Evolutionary conservation across 805 yeast genomes (phyloP).

Genomic region (Blastobotrys muscicola): DNA sequence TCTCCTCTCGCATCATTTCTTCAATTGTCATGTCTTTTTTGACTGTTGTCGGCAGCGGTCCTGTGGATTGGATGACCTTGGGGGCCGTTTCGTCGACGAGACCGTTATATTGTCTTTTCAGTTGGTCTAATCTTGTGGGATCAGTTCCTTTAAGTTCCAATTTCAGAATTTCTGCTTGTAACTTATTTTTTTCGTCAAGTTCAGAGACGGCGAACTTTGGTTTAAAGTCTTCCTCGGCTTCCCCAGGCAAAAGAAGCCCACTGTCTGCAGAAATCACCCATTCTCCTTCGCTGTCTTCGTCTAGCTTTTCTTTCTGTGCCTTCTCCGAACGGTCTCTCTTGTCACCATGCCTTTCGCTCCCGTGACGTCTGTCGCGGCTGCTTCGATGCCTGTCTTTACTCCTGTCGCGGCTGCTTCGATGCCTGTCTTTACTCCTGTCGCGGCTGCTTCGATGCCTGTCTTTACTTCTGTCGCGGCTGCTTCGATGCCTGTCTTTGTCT

Average conservation of each 20-base stretch:
- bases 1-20: constrained; percentile 31
- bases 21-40: constrained; percentile 11
- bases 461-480: no score
- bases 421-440: not conserved
- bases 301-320: not conserved
- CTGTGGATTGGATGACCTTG: constrained; percentile 4
- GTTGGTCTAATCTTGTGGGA: constrained; percentile 14
- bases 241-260: constrained; percentile 1
- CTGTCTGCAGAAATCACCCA: constrained; percentile 6
- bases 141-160: constrained; percentile 26
- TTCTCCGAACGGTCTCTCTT: not conserved
- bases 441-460: not conserved
- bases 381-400: not conserved
- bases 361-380: not conserved
- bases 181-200: constrained; percentile 20
- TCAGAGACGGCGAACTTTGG: constrained; percentile 4
- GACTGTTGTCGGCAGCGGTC: constrained; percentile 5
- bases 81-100: constrained; percentile 12
- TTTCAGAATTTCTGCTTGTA: constrained; percentile 27
- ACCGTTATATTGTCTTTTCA: constrained; percentile 21
- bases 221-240: not conserved
- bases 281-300: constrained; percentile 5
- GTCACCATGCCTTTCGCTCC: not conserved
- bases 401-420: not conserved
- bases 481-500: no score